phyloP scores from a whole-genome alignment of 495 filamentous ascomycete genomes.

The Glarea lozoyensis region DNA sequence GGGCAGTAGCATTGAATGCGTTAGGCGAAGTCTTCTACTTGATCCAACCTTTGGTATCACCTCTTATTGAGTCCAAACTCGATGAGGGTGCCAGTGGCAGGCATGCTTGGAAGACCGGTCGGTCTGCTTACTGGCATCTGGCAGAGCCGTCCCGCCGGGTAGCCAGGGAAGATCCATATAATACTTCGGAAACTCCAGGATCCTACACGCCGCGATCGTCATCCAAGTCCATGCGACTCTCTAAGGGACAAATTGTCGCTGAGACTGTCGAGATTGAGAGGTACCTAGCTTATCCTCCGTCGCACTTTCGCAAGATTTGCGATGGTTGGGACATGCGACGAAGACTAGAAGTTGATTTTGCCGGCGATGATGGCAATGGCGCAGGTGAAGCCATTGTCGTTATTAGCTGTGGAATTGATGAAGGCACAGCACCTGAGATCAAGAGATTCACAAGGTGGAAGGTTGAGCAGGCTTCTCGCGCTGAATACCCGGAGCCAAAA shows the following conservation, averaged over 20 bases:
- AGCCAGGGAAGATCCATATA: constrained; percentile 62
- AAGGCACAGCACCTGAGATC: constrained; percentile 33
- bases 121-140: constrained; percentile 70
- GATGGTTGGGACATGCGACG: constrained; percentile 90
- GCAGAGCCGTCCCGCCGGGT: constrained; percentile 65
- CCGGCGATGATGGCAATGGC: constrained; percentile 61
- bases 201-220: constrained; percentile 63
- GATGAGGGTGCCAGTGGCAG: constrained; percentile 34
- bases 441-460: constrained; percentile 23
- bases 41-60: constrained; percentile 48
- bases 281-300: constrained; percentile 64
- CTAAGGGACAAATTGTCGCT: constrained; percentile 55
- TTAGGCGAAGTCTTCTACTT: constrained; percentile 87
- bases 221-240: constrained; percentile 60
- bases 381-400: constrained; percentile 70
- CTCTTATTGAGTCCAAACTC: constrained; percentile 30
- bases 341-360: constrained; percentile 81
- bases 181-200: constrained; percentile 46
- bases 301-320: constrained; percentile 70
- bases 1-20: constrained; percentile 84
- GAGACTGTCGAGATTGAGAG: constrained; percentile 77
- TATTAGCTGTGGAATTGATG: constrained; percentile 53
- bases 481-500: constrained; percentile 19
- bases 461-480: constrained; percentile 17
- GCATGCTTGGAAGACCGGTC: constrained; percentile 70